Percentiles rank a stretch among this genome's conserved stretches.
Evolutionary conservation across 2,329 filamentous ascomycete genomes (phyloP).

Genomic region (Epichloe glyceriae): DNA sequence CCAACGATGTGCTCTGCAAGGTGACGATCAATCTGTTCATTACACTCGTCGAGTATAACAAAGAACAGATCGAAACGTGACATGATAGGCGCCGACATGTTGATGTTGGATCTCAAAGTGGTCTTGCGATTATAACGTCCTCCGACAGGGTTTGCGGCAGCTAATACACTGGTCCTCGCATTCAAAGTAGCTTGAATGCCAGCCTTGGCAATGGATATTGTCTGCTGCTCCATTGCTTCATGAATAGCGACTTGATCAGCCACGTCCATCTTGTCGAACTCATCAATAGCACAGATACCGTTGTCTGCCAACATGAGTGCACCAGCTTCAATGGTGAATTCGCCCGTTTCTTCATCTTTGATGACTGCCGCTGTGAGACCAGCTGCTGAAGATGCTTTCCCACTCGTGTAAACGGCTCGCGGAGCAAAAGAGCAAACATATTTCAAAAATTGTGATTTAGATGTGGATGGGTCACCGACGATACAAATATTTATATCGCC

Average conservation of each 20-base stretch:
- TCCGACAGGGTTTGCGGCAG: constrained; percentile 89
- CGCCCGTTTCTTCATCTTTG: constrained; percentile 96
- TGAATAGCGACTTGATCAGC: constrained; percentile 95
- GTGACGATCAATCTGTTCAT: constrained; percentile 80
- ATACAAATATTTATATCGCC: constrained; percentile 99
- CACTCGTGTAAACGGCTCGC: constrained; percentile 91
- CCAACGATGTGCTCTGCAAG: constrained; percentile 90
- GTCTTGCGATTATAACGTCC: constrained; percentile 96
- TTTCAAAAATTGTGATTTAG: constrained; percentile 96
- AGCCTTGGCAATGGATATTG: constrained; percentile 96
- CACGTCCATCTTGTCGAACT: constrained; percentile 99
- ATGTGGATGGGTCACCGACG: constrained; percentile 91
- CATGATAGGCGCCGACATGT: constrained; percentile 99
- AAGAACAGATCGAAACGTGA: constrained; percentile 98
- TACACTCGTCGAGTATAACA: constrained; percentile 92
- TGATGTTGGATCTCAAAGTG: constrained; percentile 87
- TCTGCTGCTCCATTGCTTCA: constrained; percentile 99
- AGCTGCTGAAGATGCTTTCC: constrained; percentile 92
- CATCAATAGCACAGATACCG: constrained; percentile 94
- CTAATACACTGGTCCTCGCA: constrained; percentile 86
- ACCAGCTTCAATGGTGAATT: constrained; percentile 97
- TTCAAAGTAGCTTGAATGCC: constrained; percentile 97
- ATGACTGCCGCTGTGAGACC: constrained; percentile 95
- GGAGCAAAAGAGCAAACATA: constrained; percentile 97
- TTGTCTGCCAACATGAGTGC: constrained; percentile 96